phyloP scores from a whole-genome alignment of 2,329 filamentous ascomycete genomes.

The Ceratocystis cubensis region DNA sequence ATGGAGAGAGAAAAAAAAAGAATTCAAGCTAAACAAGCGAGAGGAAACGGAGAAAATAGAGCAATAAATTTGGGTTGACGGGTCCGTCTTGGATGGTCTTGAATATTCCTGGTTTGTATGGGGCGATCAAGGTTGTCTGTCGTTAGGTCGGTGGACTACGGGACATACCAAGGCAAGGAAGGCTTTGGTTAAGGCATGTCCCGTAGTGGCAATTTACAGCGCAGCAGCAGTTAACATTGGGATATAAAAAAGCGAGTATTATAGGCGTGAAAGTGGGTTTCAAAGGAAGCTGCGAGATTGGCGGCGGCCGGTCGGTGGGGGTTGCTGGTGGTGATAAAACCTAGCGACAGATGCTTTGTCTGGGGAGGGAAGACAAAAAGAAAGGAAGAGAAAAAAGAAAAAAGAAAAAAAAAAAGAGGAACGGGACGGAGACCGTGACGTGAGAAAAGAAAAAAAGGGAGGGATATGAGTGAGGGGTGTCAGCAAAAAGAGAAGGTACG shows the following conservation, averaged over 20 bases:
- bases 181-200: slow-evolving; percentile 37
- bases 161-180: slow-evolving; percentile 36
- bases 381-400: slow-evolving; percentile 14
- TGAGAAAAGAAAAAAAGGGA: slow-evolving; percentile 8
- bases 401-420: slow-evolving; percentile 10
- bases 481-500: neutral
- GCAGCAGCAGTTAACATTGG: slow-evolving; percentile 41
- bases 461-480: neutral
- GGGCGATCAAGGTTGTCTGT: slow-evolving; percentile 49
- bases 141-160: slow-evolving; percentile 72
- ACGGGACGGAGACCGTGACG: neutral
- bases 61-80: slow-evolving; percentile 31
- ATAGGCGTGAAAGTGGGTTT: slow-evolving; percentile 55
- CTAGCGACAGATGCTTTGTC: slow-evolving; percentile 25
- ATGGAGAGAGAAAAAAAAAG: neutral
- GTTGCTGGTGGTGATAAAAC: slow-evolving; percentile 27
- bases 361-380: slow-evolving; percentile 21
- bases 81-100: slow-evolving; percentile 38
- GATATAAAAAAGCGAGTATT: slow-evolving; percentile 55
- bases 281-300: slow-evolving; percentile 23
- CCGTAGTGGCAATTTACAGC: slow-evolving; percentile 86
- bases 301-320: neutral
- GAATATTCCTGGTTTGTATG: slow-evolving; percentile 27
- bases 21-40: slow-evolving; percentile 4
- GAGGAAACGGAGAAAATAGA: slow-evolving; percentile 3